Evolutionary conservation across 345 rosid genomes (phyloP), one percentile per base, ranked within the genome.

Genomic region (Brassica rapa): DNA sequence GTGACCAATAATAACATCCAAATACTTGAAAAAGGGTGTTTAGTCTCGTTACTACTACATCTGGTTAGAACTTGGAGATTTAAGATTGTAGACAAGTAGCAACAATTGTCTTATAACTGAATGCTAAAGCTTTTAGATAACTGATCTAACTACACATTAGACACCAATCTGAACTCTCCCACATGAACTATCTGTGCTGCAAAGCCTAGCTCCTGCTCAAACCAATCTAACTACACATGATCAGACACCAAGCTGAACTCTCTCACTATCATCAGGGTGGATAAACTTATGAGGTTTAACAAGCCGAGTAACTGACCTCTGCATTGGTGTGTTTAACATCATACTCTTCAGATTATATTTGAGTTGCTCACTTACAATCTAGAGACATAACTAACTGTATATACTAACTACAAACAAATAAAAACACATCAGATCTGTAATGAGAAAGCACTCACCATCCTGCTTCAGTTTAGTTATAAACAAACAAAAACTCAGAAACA

Each of bases 261-360:
- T 87, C 33, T 97, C 98, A 74, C 94, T 91, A 85, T 95, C 99
- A 86, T 90, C 93, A 9, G 85, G 84, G 71, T 91, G 92, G 87
- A 91, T 67, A 82, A 93, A 95, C 85, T 93, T 93, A 71, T 85
- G 96, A 76, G 86, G 93, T 85, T 86, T 91, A 66, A 88, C 94
- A 67, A 90, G 88, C 27, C 93, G 98, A 23, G 75, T 60, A 39
- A 81, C 83, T 68, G 98, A 87, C 79, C 99, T 91, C 25, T 24
- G 25, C 25, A n/a, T n/a, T n/a, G n/a, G n/a, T n/a, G n/a, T n/a
- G n/a, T n/a, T n/a, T n/a, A n/a, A n/a, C n/a, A n/a, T n/a, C n/a
- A n/a, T n/a, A n/a, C n/a, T n/a, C n/a, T n/a, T n/a, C n/a, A n/a
- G n/a, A n/a, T n/a, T n/a, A n/a, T n/a, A n/a, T n/a, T n/a, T n/a